Base-by-base conservation (phyloP, 495 filamentous ascomycete species). In the Xylaria cubensis region DNA sequence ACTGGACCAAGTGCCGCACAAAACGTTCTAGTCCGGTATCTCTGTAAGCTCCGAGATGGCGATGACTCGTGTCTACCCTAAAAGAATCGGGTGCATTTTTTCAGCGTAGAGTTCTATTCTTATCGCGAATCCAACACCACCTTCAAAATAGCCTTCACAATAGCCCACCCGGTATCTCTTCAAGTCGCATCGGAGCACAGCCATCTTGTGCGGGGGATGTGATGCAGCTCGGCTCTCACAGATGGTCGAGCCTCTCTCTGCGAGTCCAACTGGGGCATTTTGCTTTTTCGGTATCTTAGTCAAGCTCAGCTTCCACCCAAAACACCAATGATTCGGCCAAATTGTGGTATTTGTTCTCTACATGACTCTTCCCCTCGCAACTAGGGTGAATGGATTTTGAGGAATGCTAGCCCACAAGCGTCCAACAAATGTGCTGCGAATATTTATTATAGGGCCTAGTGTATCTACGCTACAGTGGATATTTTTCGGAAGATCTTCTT, bases 401-500 rank as follows among this genome's bases (percentile, higher is more conserved):
- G 65, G 50, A 55, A 55, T 67, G 64, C 46, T 26, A 13, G 1
- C 44, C 46, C 32, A 56, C 55, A 55, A 10, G 50, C 10, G 21
- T 67, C 48, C 5, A 12, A 56, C 19, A n/a, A 24, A 17, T 44
- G 50, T 29, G 32, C 44, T 41, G 19, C 34, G 65, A 12, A 55
- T 50, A 55, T 67, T 67, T n/a, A 44, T 56, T 67, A 67, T 67
- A 51, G 67, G 8, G 26, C 8, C 19, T 53, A 39, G 26, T 56
- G 55, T 56, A 29, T 21, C 26, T 50, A 24, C 9, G 64, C 34
- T 61, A 61, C 21, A 39, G 64, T 9, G 7, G 41, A 29, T 46
- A 15, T 50, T 21, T 12, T 19, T 34, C 39, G 63, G 48, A 75
- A 71, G 81, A 82, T 82, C 79, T 80, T 74, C 81, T 82, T 84